A percentile compares a stretch with the other conserved stretches of the same genome.
phyloP scores from a whole-genome alignment of 345 rosid genomes.

The Corymbia maculata region DNA sequence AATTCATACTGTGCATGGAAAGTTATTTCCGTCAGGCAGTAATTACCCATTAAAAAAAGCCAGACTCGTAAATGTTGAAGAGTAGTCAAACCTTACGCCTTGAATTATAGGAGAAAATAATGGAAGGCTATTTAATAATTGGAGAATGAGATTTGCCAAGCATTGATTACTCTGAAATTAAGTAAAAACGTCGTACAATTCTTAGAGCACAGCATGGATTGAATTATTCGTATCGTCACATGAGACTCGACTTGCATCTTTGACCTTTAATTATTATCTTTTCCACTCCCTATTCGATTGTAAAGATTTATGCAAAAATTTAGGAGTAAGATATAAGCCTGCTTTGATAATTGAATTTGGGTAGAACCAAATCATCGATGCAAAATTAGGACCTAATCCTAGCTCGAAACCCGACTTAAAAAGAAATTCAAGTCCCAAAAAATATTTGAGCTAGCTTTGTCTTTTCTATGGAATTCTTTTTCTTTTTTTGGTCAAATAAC shows the following conservation, averaged over 20 bases:
- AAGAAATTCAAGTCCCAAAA: background rate
- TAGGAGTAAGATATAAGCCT: background rate
- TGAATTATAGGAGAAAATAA: background rate
- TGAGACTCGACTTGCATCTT: rapidly evolving
- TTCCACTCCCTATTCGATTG: background rate
- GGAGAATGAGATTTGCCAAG: rapidly evolving
- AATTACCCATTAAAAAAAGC: background rate
- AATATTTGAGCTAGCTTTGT: background rate
- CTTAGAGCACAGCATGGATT: rapidly evolving
- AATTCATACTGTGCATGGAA: background rate
- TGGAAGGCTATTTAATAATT: background rate
- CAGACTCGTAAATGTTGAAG: rapidly evolving
- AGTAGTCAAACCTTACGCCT: background rate
- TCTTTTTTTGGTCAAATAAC: background rate
- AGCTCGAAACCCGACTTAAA: rapidly evolving
- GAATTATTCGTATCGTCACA: background rate
- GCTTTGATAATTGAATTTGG: rapidly evolving
- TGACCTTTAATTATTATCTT: background rate
- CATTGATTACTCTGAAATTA: rapidly evolving
- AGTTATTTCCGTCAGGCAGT: background rate
- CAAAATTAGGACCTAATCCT: background rate
- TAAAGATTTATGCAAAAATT: background rate
- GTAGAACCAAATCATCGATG: rapidly evolving
- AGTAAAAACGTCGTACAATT: background rate
- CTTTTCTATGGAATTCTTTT: background rate